Base-by-base conservation (phyloP, 2,329 filamentous ascomycete species). In the Keithomyces neogunnii region DNA sequence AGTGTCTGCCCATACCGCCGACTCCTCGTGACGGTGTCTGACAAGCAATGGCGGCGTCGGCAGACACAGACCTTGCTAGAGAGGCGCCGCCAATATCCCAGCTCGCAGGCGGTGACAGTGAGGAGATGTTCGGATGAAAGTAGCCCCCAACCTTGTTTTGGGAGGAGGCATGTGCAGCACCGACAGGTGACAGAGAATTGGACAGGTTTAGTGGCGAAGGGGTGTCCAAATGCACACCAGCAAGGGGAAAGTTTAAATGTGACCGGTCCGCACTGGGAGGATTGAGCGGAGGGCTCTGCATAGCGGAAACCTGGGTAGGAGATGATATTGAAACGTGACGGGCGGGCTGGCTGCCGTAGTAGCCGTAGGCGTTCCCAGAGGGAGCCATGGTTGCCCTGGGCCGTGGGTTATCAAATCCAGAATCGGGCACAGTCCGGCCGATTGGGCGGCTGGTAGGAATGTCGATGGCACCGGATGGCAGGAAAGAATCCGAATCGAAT, bases 401-500 rank as follows among this genome's bases (percentile, higher is more conserved):
- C 30, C 13, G 31, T 28, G 35, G 26, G 30, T 43, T 32, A 52
- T 52, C 35, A 42, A 51, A 30, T 29, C 49, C 44, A 26, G 53
- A 53, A 47, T 38, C 50, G 13, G 52, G 46, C 49, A 39, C 33
- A 39, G 45, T 13, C 31, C 46, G 9, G 48, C 43, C 31, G 29
- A 47, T 48, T 39, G 64, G 62, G 53, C 59, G 59, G 53, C 62
- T 61, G 38, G 49, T 36, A 3, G 50, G 31, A 43, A 38, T 29
- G n/a, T 72, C 69, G 53, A 63, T 58, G 48, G 63, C 65, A 55
- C 68, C 67, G 45, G 66, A 66, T 9, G 72, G 69, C 58, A 72
- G 61, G 60, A 73, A 73, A 31, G 71, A 69, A 56, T 75, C 70
- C 53, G 69, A 63, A 35, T 67, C 65, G 35, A 72, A 53, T 55